Evolutionary conservation across 176 grass and related monocot genomes (phyloP).

Genomic region (Cymbopogon citratus): DNA sequence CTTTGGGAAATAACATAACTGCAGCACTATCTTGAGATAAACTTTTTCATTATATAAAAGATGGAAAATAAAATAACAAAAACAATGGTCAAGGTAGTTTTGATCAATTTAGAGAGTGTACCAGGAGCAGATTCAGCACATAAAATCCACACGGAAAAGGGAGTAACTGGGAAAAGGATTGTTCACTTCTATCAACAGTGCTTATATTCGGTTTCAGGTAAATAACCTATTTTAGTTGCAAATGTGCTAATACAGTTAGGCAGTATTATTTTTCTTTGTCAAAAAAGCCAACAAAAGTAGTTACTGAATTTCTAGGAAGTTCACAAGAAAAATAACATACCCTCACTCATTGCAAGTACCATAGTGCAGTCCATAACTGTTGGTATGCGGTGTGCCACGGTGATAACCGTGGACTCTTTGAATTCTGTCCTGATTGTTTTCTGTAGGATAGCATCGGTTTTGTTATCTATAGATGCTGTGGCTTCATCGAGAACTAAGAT

Average conservation of each 20-base stretch:
- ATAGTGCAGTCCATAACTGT: conserved; percentile 82
- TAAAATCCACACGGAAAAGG: neutral
- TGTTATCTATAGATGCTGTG: conserved; percentile 81
- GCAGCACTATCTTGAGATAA: too few relatives aligned
- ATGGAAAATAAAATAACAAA: too few relatives aligned
- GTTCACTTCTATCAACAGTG: neutral
- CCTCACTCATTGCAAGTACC: conserved; percentile 80
- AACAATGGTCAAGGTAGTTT: too few relatives aligned
- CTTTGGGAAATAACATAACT: neutral
- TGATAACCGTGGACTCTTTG: too few relatives aligned
- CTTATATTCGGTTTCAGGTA: too few relatives aligned
- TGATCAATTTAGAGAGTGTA: too few relatives aligned
- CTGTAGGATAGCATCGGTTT: conserved; percentile 80
- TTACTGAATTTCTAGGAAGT: neutral
- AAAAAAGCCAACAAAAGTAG: too few relatives aligned
- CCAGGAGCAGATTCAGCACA: neutral
- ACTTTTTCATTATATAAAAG: too few relatives aligned
- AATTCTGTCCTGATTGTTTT: conserved; percentile 60
- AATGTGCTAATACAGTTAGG: neutral
- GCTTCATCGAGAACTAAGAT: conserved; percentile 92
- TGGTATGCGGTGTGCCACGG: conserved; percentile 53
- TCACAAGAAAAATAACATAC: conserved; percentile 31
- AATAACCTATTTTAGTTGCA: neutral
- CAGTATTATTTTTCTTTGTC: too few relatives aligned
- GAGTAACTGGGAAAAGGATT: neutral